A percentile compares a stretch with the other conserved stretches of the same genome.
phyloP scores from a whole-genome alignment of 192 early-diverging fungal species.

The Endogone sp. region DNA sequence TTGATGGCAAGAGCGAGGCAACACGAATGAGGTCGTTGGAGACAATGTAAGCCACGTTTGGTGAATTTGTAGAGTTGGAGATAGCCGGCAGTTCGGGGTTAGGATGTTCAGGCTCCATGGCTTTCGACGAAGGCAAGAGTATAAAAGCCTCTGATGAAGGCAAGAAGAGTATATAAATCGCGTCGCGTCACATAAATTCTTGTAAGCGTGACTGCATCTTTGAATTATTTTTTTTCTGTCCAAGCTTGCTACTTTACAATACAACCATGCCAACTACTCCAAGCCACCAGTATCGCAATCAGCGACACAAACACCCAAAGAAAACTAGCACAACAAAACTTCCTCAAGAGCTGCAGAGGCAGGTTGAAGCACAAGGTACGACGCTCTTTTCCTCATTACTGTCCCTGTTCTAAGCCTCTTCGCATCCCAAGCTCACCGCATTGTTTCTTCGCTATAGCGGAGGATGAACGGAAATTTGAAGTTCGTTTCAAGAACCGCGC shows the following conservation, averaged over 20 bases:
- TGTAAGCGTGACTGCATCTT: too few relatives aligned
- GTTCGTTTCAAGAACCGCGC: slow-evolving; percentile 43
- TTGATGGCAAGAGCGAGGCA: background rate
- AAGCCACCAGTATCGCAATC: background rate
- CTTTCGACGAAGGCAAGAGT: too few relatives aligned
- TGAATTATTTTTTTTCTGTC: background rate
- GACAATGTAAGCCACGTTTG: background rate
- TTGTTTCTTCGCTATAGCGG: slow-evolving; percentile 19
- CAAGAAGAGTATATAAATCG: too few relatives aligned
- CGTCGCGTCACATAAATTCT: too few relatives aligned
- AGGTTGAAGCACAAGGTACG: slow-evolving; percentile 33
- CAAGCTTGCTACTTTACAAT: too few relatives aligned
- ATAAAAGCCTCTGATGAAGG: too few relatives aligned
- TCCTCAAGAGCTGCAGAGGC: slow-evolving; percentile 26
- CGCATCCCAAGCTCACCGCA: background rate
- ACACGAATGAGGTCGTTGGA: background rate
- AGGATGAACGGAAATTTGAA: slow-evolving; percentile 43
- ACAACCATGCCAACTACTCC: background rate
- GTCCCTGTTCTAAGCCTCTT: background rate
- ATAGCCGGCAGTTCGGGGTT: background rate
- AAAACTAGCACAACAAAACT: slow-evolving; percentile 39
- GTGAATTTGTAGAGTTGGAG: too few relatives aligned
- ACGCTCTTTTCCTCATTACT: background rate
- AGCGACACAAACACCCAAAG: background rate
- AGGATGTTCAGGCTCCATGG: background rate